Evolutionary conservation across 2,329 filamentous ascomycete species (phyloP).

Genomic region (Davidsoniella virescens): DNA sequence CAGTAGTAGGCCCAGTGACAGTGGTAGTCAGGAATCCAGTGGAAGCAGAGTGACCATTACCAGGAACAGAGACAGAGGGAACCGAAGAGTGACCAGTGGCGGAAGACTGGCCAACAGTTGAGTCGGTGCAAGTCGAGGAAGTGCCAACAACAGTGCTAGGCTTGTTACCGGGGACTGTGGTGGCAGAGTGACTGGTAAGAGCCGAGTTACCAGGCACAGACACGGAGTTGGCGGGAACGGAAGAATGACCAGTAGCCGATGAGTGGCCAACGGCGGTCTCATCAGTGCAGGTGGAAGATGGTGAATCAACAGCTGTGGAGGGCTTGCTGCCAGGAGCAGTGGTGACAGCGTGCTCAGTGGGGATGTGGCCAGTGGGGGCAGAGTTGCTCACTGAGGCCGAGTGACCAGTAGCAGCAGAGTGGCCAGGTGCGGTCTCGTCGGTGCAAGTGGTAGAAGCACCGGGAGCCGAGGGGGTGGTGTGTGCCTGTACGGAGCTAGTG

Average conservation of each 20-base stretch:
- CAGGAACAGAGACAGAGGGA: not conserved
- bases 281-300: slow-evolving; percentile 15
- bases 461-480: not conserved
- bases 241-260: no score
- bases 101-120: not conserved
- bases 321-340: not conserved
- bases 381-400: not conserved
- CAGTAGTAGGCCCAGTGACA: not conserved
- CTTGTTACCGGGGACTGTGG: not conserved
- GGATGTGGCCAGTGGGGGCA: no score
- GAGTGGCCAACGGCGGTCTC: no score
- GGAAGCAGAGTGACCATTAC: not conserved
- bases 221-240: no score
- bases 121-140: not conserved
- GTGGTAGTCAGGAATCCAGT: not conserved
- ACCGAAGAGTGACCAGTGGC: not conserved
- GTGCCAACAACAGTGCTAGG: not conserved
- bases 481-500: no score
- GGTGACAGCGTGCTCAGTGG: not conserved
- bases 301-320: not conserved
- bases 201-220: slow-evolving; percentile 13
- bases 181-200: not conserved
- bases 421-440: not conserved
- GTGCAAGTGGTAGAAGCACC: not conserved
- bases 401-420: not conserved